Base-by-base conservation (phyloP, 768 basidiomycete species). In the Hydnomerulius pinastri region DNA sequence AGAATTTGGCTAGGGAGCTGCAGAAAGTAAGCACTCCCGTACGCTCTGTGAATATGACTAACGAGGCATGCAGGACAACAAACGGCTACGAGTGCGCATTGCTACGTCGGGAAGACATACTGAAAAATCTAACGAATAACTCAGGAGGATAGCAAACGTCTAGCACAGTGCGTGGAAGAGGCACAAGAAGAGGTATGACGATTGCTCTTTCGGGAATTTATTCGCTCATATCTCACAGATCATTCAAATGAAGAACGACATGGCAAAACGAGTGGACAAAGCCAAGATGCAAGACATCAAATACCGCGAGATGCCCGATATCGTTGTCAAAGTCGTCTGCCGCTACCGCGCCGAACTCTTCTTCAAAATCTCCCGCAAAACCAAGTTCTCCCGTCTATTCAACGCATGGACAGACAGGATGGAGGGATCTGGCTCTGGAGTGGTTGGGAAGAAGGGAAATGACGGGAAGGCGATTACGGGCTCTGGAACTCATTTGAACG, bases 281-380 rank as follows among this genome's bases (percentile, higher is more conserved):
- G 87, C 82, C 39, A 89, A 85, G 67, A 69, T 84, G 25, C 88
- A 88, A 59, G 90, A 91, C 60, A 75, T 79, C 60, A 92, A 91
- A 68, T 90, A 83, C 63, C 84, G 86, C 49, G 90, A 92, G 68
- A 83, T 82, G 77, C 88, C 89, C n/a, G 89, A 94, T 64, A 90
- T 93, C 52, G 86, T 92, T 44, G 83, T 93, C 71, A 92, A 91
- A 66, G 90, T 94, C 56, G 76, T 87, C 43, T 93, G 91, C 69
- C 86, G 87, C 59, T 92, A 92, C 65, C 87, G 92, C 38, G 90
- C 91, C 4, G 91, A 94, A 61, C 78, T 94, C 35, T 92, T 90
- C 74, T 94, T 94, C 81, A 93, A 92, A 70, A 90, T 94, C 57
- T 90, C 89, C 8, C 86, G 92, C 66, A 92, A 92, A 71, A 91